Percentiles rank a stretch among this genome's conserved stretches.
These are phyloP conservation scores for Phylloboletellus chloephorus DNA, from an alignment of 1,284 basidiomycete species.

Conservation along the genomic window DNA sequence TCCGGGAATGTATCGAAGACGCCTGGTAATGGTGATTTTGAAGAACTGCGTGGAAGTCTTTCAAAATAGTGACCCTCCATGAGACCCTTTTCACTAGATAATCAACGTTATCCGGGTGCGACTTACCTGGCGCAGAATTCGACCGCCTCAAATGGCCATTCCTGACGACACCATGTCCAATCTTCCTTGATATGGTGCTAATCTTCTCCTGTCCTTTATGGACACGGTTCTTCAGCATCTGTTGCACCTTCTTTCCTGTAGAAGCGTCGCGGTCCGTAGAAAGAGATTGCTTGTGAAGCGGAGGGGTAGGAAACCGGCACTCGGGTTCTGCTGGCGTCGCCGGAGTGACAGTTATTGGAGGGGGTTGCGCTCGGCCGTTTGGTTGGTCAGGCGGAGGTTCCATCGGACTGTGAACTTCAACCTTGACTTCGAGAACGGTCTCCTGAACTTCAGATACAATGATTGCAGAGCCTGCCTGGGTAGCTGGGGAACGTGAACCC, in stretches of 20 bases:
- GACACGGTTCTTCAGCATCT: constrained; percentile 66
- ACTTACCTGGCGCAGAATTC: constrained; percentile 61
- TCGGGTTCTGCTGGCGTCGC: constrained; percentile 39
- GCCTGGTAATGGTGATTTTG: constrained; percentile 68
- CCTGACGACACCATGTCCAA: constrained; percentile 61
- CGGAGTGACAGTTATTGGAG: constrained; percentile 45
- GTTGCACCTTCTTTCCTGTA: constrained; percentile 64
- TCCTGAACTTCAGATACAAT: constrained; percentile 19
- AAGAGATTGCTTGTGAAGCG: constrained; percentile 19
- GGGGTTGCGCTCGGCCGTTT: constrained; percentile 6
- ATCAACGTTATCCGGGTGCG: background rate
- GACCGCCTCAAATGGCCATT: constrained; percentile 52
- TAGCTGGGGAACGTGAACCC: constrained; percentile 24
- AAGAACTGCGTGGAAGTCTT: constrained; percentile 62
- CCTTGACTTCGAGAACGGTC: constrained; percentile 11
- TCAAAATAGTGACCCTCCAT: constrained; percentile 1
- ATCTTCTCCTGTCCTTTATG: constrained; percentile 68
- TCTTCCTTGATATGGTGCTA: constrained; percentile 69
- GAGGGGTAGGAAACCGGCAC: constrained; percentile 17
- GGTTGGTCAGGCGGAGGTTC: constrained; percentile 6
- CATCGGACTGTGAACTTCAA: constrained; percentile 2
- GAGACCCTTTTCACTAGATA: background rate
- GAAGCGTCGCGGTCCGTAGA: constrained; percentile 41
- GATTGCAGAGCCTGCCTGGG: constrained; percentile 17
- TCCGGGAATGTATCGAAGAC: constrained; percentile 81